phyloP scores from a whole-genome alignment of 306 rosid species.

The Ziziphus jujuba region DNA sequence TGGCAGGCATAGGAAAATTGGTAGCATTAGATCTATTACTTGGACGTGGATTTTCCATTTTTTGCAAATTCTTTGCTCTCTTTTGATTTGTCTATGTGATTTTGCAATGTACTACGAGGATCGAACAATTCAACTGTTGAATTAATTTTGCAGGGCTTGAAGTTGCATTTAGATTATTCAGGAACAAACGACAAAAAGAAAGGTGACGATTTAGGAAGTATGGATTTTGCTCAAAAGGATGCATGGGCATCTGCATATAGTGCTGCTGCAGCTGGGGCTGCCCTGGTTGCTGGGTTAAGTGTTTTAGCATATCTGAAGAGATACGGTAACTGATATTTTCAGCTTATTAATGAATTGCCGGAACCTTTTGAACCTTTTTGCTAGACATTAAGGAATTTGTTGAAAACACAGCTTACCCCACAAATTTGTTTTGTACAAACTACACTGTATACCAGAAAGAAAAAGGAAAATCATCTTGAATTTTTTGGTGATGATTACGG shows the following conservation, averaged over 20 bases:
- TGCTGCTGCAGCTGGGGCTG: conserved; percentile 72
- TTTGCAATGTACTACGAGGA: background rate
- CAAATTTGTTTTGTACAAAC: conserved; percentile 32
- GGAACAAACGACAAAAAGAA: conserved; percentile 36
- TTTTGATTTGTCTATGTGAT: too few relatives aligned
- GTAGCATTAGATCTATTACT: too few relatives aligned
- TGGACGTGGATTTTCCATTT: too few relatives aligned
- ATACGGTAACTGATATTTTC: conserved; percentile 27
- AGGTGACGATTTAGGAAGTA: conserved; percentile 26
- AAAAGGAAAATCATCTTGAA: background rate
- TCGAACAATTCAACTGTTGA: background rate
- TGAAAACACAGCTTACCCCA: conserved; percentile 29
- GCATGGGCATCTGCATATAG: conserved; percentile 65
- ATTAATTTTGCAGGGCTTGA: conserved; percentile 65
- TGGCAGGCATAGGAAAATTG: too few relatives aligned
- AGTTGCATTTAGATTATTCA: conserved; percentile 83
- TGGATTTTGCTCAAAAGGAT: conserved; percentile 50
- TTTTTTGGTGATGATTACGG: conserved; percentile 6
- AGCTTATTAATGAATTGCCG: background rate
- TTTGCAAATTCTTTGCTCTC: too few relatives aligned
- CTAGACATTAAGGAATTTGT: conserved; percentile 18
- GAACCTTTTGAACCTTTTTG: background rate
- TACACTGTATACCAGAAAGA: background rate
- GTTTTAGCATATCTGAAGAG: conserved; percentile 56
- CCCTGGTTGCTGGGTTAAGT: conserved; percentile 62